phyloP scores from a whole-genome alignment of 2,329 filamentous ascomycete genomes.

The Xylaria digitata region DNA sequence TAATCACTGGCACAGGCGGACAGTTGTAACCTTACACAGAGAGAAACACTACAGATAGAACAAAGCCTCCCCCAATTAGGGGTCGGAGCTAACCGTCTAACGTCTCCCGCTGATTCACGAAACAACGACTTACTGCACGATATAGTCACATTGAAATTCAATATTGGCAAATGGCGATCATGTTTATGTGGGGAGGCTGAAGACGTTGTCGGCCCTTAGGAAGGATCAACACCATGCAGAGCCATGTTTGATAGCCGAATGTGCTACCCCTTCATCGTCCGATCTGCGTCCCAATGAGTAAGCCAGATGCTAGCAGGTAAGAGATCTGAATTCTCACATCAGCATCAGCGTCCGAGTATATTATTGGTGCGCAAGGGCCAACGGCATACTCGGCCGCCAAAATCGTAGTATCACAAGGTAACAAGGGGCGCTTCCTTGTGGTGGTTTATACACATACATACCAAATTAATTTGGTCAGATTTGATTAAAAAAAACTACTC shows the following conservation, averaged over 20 bases:
- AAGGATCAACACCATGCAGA: constrained; percentile 35
- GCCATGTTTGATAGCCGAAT: constrained; percentile 35
- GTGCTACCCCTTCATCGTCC: constrained; percentile 35
- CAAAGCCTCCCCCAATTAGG: constrained; percentile 9
- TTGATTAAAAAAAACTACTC: constrained; percentile 3
- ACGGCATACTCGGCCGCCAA: constrained; percentile 14
- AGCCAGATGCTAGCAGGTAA: constrained; percentile 10
- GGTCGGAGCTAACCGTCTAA: constrained; percentile 16
- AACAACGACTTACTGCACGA: constrained; percentile 4
- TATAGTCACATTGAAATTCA: constrained; percentile 13
- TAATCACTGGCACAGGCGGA: not conserved
- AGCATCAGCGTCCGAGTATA: constrained; percentile 25
- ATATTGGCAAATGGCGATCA: constrained; percentile 24
- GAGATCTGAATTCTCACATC: constrained; percentile 39
- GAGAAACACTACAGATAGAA: not conserved
- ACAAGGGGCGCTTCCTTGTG: constrained; percentile 13
- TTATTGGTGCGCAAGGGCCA: constrained; percentile 19
- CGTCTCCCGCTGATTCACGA: constrained; percentile 14
- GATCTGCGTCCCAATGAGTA: constrained; percentile 31
- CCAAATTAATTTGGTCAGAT: constrained; percentile 7
- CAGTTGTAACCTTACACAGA: constrained; percentile 1
- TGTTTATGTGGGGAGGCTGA: constrained; percentile 5
- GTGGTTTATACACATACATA: constrained; percentile 28
- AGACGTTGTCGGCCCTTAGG: constrained; percentile 21
- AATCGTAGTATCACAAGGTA: constrained; percentile 23